phyloP scores from a whole-genome alignment of 1,284 basidiomycete species.

The Puccinia sorghi region DNA sequence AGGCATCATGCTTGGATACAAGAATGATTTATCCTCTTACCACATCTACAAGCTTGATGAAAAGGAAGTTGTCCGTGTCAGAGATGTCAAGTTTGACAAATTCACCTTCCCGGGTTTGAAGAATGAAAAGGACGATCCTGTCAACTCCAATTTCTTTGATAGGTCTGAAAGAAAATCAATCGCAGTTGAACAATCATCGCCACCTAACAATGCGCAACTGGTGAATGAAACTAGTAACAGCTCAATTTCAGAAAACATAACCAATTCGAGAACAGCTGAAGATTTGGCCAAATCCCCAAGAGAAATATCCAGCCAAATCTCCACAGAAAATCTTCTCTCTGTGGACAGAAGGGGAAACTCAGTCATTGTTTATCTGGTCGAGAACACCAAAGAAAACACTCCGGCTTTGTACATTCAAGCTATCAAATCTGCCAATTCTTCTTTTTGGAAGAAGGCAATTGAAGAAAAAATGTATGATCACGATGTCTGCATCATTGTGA shows the following conservation, averaged over 20 bases:
- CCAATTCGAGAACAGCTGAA: too few relatives aligned
- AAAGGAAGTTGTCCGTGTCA: too few relatives aligned
- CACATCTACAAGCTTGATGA: background rate
- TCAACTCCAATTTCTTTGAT: too few relatives aligned
- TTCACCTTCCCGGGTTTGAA: background rate
- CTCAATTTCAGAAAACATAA: too few relatives aligned
- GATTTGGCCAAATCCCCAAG: too few relatives aligned
- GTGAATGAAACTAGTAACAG: too few relatives aligned
- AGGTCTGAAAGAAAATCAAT: too few relatives aligned
- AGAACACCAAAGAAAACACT: background rate
- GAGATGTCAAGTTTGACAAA: background rate
- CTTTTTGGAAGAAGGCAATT: conserved; percentile 1
- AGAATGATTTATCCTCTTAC: background rate
- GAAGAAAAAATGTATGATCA: background rate
- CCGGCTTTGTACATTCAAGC: conserved; percentile 1
- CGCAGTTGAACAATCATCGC: too few relatives aligned
- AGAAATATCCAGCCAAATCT: background rate
- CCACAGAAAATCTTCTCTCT: background rate
- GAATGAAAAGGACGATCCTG: too few relatives aligned
- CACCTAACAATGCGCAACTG: too few relatives aligned
- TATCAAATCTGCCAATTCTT: background rate
- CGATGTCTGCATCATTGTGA: background rate
- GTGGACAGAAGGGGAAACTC: background rate
- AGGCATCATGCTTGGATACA: too few relatives aligned
- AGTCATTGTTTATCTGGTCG: background rate